These are phyloP conservation scores for Talaromyces islandicus DNA, from an alignment of 2,329 filamentous ascomycete species.

Conservation along the genomic window DNA sequence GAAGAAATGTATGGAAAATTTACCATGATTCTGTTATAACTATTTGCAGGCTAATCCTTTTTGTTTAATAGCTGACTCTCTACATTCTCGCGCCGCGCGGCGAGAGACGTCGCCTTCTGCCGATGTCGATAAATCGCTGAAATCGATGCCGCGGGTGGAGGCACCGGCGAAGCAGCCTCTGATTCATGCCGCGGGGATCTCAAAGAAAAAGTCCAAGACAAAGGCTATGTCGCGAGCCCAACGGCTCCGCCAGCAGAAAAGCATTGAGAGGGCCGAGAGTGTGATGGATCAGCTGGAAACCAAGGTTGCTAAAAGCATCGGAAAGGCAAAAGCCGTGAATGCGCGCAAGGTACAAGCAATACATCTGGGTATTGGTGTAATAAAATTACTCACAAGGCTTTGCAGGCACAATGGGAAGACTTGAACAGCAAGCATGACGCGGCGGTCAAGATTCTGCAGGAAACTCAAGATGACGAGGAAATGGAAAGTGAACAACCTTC, in stretches of 20 bases:
- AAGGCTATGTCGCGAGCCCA: constrained; percentile 50
- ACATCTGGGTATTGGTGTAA: neutral
- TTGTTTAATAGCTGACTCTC: constrained; percentile 40
- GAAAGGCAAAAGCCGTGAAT: constrained; percentile 40
- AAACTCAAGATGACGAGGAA: constrained; percentile 46
- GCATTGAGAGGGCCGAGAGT: constrained; percentile 50
- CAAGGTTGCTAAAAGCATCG: constrained; percentile 50
- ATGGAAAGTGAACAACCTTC: constrained; percentile 35
- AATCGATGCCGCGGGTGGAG: constrained; percentile 35
- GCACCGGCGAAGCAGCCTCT: constrained; percentile 37
- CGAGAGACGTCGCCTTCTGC: constrained; percentile 52
- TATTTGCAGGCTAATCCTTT: constrained; percentile 11
- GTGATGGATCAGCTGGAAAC: constrained; percentile 50
- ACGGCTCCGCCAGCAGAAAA: constrained; percentile 48
- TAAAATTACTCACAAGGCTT: neutral
- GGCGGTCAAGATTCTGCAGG: constrained; percentile 30
- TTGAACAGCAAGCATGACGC: constrained; percentile 28
- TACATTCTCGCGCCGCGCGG: constrained; percentile 55
- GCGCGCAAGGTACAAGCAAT: constrained; percentile 34
- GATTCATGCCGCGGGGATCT: constrained; percentile 47
- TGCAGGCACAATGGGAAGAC: constrained; percentile 37
- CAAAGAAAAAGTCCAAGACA: constrained; percentile 43
- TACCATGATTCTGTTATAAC: neutral
- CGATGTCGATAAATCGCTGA: constrained; percentile 47
- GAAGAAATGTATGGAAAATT: constrained; percentile 21